These are phyloP conservation scores for Chlorella ohadii DNA, from an alignment of 139 green algal species.

Conservation along the genomic window DNA sequence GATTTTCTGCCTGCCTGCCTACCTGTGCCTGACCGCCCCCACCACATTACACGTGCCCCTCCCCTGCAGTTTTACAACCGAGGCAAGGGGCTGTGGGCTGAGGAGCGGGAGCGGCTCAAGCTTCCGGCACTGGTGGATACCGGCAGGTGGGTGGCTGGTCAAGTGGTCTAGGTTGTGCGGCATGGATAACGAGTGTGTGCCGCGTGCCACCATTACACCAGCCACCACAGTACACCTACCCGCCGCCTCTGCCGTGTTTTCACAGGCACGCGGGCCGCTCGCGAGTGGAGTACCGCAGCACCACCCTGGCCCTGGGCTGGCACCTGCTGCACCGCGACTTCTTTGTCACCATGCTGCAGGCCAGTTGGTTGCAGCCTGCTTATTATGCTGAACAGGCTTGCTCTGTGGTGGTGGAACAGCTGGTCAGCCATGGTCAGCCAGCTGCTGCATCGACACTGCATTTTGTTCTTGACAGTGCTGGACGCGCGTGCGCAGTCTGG, in stretches of 20 bases:
- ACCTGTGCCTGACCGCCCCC: not conserved
- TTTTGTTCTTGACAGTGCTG: too few relatives aligned
- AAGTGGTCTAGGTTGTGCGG: too few relatives aligned
- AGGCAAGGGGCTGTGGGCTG: conserved; percentile 8
- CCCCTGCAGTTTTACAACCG: conserved; percentile 18
- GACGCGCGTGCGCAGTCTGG: too few relatives aligned
- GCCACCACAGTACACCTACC: too few relatives aligned
- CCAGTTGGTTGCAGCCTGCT: not conserved
- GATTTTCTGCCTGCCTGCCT: not conserved
- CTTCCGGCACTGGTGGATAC: conserved; percentile 27
- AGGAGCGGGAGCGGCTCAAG: not conserved
- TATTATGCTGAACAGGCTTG: not conserved
- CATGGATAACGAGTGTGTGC: too few relatives aligned
- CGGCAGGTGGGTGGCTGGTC: conserved; percentile 1
- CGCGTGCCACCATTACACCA: too few relatives aligned
- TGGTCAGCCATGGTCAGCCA: too few relatives aligned
- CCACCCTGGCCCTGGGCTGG: not conserved
- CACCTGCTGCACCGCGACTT: conserved; percentile 34
- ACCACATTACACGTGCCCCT: not conserved
- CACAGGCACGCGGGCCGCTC: conserved; percentile 36
- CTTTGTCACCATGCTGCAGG: conserved; percentile 14
- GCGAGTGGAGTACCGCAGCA: conserved; percentile 36
- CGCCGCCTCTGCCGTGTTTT: not conserved
- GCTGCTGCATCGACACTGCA: too few relatives aligned
- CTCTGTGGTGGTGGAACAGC: too few relatives aligned